Conservation (phyloP, 2,329 filamentous ascomycete species). For the Coniochaeta sp. region DNA sequence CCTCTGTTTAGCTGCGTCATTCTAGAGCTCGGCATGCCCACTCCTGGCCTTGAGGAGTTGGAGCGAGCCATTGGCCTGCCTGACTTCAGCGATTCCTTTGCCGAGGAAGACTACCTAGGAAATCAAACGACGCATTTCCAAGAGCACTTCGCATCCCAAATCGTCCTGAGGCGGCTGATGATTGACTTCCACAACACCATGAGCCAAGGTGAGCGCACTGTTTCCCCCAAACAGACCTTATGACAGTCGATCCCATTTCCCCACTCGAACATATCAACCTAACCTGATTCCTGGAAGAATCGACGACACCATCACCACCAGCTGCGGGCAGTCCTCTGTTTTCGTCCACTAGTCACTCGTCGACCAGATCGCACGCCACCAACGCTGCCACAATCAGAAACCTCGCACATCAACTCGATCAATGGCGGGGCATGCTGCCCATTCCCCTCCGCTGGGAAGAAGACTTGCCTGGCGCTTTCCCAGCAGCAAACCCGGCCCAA, state of each 20-base stretch:
- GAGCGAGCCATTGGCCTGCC: slow-evolving; percentile 48
- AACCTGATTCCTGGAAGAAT: background rate
- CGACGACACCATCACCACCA: background rate
- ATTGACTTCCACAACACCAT: slow-evolving; percentile 44
- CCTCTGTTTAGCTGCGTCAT: slow-evolving; percentile 36
- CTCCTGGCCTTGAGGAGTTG: slow-evolving; percentile 44
- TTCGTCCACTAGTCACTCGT: background rate
- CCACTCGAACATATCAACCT: slow-evolving; percentile 1
- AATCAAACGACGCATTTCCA: slow-evolving; percentile 47
- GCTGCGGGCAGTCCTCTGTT: background rate
- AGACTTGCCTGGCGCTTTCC: slow-evolving; percentile 35
- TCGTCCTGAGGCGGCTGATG: slow-evolving; percentile 46
- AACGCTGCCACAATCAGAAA: slow-evolving; percentile 36
- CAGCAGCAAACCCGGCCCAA: slow-evolving; percentile 15
- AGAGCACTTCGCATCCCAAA: slow-evolving; percentile 52
- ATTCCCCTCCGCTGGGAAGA: slow-evolving; percentile 50
- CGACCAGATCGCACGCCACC: slow-evolving; percentile 1
- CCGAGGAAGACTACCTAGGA: slow-evolving; percentile 36
- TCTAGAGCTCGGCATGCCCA: slow-evolving; percentile 49
- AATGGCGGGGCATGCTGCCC: slow-evolving; percentile 51
- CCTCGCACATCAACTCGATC: slow-evolving; percentile 44
- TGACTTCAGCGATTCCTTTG: slow-evolving; percentile 39
- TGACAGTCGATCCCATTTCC: background rate
- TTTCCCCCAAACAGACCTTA: background rate
- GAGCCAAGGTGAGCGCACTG: slow-evolving; percentile 36